Conservation (phyloP, 1,284 basidiomycete genomes). For the Inonotus hispidus region DNA sequence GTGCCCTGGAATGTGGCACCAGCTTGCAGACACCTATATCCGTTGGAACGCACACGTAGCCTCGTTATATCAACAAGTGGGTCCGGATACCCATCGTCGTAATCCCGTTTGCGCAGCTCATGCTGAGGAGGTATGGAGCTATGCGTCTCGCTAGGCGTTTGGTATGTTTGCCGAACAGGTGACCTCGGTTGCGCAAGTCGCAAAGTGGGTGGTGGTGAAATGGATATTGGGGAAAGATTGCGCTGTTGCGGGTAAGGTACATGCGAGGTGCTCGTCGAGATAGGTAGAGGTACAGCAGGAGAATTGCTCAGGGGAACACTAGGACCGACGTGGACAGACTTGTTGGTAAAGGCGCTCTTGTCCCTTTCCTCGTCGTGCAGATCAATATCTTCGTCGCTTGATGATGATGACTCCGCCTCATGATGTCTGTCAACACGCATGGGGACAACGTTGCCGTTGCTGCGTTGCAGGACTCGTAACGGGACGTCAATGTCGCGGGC, state of each 20-base stretch:
- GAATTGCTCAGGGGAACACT: not conserved
- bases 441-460: not conserved
- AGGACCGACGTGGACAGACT: not conserved
- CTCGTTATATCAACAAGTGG: slow-evolving; percentile 70
- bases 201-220: not conserved
- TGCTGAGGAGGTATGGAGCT: not conserved
- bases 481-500: slow-evolving; percentile 3
- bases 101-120: slow-evolving; percentile 5
- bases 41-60: slow-evolving; percentile 65
- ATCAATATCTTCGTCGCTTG: not conserved
- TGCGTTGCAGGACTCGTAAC: not conserved
- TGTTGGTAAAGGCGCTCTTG: not conserved
- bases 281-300: slow-evolving; percentile 1
- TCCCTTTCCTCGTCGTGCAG: not conserved
- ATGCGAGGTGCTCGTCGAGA: not conserved
- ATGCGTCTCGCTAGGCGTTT: slow-evolving; percentile 12
- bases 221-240: slow-evolving; percentile 4
- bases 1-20: slow-evolving; percentile 75
- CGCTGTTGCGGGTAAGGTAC: not conserved
- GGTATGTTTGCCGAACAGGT: slow-evolving; percentile 16
- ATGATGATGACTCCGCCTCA: not conserved
- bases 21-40: slow-evolving; percentile 77
- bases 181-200: slow-evolving; percentile 5
- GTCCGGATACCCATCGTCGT: slow-evolving; percentile 33
- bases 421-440: not conserved